Conservation (phyloP, 2,329 filamentous ascomycete species). For the Xylariales sp. region DNA sequence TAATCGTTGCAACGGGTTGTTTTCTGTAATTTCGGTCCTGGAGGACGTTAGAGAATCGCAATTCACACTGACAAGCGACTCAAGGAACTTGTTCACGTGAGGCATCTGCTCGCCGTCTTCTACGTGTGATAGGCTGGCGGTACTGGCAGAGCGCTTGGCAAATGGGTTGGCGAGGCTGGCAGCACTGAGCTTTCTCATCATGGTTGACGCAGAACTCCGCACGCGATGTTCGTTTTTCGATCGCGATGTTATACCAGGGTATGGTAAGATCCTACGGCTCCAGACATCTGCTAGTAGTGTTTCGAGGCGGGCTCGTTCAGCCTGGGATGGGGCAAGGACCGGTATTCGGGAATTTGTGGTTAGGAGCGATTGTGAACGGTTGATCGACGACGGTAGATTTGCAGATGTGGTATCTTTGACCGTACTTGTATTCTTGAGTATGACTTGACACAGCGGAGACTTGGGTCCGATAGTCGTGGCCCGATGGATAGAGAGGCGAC, state of each 20-base stretch:
- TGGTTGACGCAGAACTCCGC: slow-evolving; percentile 81
- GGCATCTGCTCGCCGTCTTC: slow-evolving; percentile 47
- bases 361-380: slow-evolving; percentile 83
- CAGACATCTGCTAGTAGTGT: slow-evolving; percentile 80
- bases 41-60: slow-evolving; percentile 38
- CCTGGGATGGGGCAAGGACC: slow-evolving; percentile 77
- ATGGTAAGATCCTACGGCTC: slow-evolving; percentile 83
- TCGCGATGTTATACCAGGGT: slow-evolving; percentile 80
- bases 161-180: slow-evolving; percentile 83
- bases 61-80: slow-evolving; percentile 42
- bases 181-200: slow-evolving; percentile 89
- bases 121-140: slow-evolving; percentile 52
- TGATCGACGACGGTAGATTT: slow-evolving; percentile 66
- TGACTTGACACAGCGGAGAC: slow-evolving; percentile 76
- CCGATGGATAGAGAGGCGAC: slow-evolving; percentile 81
- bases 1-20: slow-evolving; percentile 41
- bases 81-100: slow-evolving; percentile 41
- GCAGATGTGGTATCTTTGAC: slow-evolving; percentile 65
- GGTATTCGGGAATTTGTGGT: slow-evolving; percentile 73
- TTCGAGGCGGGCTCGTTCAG: slow-evolving; percentile 83
- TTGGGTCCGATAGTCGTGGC: slow-evolving; percentile 79
- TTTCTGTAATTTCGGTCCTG: slow-evolving; percentile 37
- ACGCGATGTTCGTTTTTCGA: slow-evolving; percentile 77
- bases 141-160: slow-evolving; percentile 74
- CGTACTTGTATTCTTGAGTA: slow-evolving; percentile 86